Percentiles rank a stretch among this genome's conserved stretches.
These are phyloP conservation scores for Podaxis mareebaensis DNA, from an alignment of 768 basidiomycete species.

Conservation along the genomic window DNA sequence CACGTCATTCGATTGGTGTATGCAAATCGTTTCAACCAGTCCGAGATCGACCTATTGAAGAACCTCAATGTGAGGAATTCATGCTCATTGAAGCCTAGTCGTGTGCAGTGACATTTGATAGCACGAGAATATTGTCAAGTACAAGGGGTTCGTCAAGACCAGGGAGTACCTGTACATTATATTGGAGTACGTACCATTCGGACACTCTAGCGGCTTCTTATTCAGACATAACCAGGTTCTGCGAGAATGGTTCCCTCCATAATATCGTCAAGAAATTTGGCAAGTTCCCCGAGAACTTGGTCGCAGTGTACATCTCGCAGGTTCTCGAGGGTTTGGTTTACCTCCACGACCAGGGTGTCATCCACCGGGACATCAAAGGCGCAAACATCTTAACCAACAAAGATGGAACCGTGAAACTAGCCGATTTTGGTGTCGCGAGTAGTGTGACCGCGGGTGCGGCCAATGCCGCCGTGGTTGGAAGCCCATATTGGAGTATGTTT, in stretches of 20 bases:
- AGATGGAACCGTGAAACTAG: constrained; percentile 97
- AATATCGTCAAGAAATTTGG: constrained; percentile 96
- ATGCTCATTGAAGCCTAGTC: constrained; percentile 9
- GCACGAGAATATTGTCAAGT: constrained; percentile 98
- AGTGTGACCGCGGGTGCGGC: constrained; percentile 65
- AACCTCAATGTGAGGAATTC: constrained; percentile 77
- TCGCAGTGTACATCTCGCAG: constrained; percentile 96
- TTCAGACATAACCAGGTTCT: constrained; percentile 57
- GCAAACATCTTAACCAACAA: constrained; percentile 99
- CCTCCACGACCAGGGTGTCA: constrained; percentile 98
- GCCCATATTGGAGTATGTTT: constrained; percentile 94
- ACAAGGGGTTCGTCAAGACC: constrained; percentile 97
- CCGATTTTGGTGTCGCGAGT: constrained; percentile 96
- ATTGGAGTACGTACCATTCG: constrained; percentile 65
- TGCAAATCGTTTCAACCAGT: constrained; percentile 47
- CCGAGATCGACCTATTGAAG: constrained; percentile 96
- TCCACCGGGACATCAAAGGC: constrained; percentile 98
- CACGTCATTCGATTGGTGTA: constrained; percentile 13
- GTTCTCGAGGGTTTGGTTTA: constrained; percentile 95
- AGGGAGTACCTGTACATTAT: constrained; percentile 95
- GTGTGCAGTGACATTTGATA: constrained; percentile 29
- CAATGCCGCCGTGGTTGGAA: constrained; percentile 94
- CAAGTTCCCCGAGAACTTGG: constrained; percentile 96
- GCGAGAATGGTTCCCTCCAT: constrained; percentile 97
- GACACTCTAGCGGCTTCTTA: not conserved